phyloP scores from a whole-genome alignment of 1,284 basidiomycete genomes.

The Gomphus sp. region DNA sequence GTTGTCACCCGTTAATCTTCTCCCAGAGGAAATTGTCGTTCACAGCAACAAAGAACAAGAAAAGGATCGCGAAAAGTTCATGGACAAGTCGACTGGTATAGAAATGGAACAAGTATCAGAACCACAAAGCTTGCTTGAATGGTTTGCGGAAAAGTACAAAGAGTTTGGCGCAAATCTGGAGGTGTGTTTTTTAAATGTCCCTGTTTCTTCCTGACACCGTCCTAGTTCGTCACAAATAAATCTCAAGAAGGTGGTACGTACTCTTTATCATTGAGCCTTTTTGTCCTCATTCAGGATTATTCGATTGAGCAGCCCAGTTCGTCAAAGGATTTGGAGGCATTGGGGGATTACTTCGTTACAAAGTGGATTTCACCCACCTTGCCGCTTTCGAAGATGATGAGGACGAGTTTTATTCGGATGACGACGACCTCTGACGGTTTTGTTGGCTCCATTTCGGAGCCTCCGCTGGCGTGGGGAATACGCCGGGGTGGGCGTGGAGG shows the following conservation, averaged over 20 bases:
- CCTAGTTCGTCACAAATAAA: conserved; percentile 65
- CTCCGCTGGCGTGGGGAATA: conserved; percentile 31
- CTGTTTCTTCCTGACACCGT: background rate
- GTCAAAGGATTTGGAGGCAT: conserved; percentile 99
- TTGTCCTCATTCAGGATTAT: background rate
- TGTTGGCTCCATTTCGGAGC: conserved; percentile 70
- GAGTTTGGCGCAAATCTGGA: conserved; percentile 95
- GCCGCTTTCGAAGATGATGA: conserved; percentile 65
- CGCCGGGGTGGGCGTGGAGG: conserved; percentile 33
- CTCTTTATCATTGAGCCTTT: background rate
- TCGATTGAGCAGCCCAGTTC: conserved; percentile 64
- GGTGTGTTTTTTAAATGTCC: conserved; percentile 18
- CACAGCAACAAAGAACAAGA: conserved; percentile 77
- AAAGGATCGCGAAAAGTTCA: conserved; percentile 88
- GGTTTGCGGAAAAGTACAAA: conserved; percentile 99
- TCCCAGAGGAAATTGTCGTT: conserved; percentile 71
- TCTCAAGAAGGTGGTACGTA: conserved; percentile 76
- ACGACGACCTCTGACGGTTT: conserved; percentile 77
- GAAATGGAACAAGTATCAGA: conserved; percentile 91
- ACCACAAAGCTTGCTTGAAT: conserved; percentile 83
- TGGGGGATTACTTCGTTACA: conserved; percentile 90
- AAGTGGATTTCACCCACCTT: conserved; percentile 86
- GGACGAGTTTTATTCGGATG: conserved; percentile 76
- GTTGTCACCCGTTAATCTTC: background rate
- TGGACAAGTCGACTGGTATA: conserved; percentile 87